Base-by-base conservation (phyloP, 176 grass and related monocot genomes). In the Lolium perenne region DNA sequence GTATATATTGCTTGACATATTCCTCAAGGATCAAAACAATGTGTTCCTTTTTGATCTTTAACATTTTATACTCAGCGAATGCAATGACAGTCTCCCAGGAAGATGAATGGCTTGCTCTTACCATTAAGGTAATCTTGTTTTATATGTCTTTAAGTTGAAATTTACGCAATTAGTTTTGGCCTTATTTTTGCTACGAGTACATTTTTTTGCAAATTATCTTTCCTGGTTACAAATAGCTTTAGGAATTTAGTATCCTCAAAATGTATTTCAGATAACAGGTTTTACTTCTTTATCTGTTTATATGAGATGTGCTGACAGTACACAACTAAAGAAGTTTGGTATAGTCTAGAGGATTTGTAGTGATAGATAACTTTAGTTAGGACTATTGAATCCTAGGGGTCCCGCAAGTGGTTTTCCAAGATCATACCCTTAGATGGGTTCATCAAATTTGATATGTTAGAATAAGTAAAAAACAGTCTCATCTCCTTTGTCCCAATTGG, bases 41-140 rank as follows among this genome's bases (percentile, higher is more conserved):
- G 63, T 94, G 84, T 86, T 94, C 83, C 18, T 79, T 85, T 76
- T 86, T 93, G 11, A 79, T 92, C 58, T 98, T 95, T 78, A 90
- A 95, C 88, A 81, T 95, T 79, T 88, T 98, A 81, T 88, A 66
- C 90, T 94, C 88, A 56, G 86, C 81, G 83, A 92, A 35, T 82
- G 80, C 54, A 66, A 72, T 77, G 81, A 74, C 84, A 71, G 74
- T 92, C 47, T 57, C 58, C 14, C 72, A 66, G 71, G 91, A 88
- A 82, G 74, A 91, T 87, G 91, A 88, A 49, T 98, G 96, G 93
- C 74, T 92, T 88, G 69, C 81, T 88, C 83, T 98, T 87, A 86
- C 79, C 35, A 20, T 90, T 18, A 95, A 95, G 96, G 96, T 98
- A 89, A 64, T 81, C 43, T 82, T 78, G 8, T 51, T 90, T 85